Evolutionary conservation across 768 basidiomycete genomes (phyloP).

Genomic region (Pilatotrama ljubarskyi): DNA sequence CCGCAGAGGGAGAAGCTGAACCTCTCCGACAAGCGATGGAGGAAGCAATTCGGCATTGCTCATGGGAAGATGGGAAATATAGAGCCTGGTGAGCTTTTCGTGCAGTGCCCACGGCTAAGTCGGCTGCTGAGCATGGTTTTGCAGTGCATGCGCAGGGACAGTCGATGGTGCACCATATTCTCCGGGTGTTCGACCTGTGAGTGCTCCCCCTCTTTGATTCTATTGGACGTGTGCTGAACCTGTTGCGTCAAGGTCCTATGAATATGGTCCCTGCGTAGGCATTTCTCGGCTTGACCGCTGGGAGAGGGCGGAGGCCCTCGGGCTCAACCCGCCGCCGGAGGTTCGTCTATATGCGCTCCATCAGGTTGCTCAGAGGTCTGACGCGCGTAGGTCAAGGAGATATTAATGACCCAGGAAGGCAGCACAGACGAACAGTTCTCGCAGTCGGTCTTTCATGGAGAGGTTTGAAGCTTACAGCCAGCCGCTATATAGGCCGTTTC

Average conservation of each 20-base stretch:
- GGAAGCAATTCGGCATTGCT: conserved; percentile 48
- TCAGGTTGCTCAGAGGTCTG: neutral
- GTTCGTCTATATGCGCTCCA: conserved; percentile 40
- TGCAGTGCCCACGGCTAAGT: neutral
- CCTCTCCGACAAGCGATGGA: conserved; percentile 38
- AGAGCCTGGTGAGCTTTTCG: conserved; percentile 54
- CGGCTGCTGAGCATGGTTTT: neutral
- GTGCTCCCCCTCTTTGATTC: neutral
- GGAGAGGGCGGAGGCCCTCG: conserved; percentile 79
- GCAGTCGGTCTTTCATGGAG: conserved; percentile 56
- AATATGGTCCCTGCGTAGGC: conserved; percentile 80
- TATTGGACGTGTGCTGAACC: conserved; percentile 3
- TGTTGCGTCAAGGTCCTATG: conserved; percentile 54
- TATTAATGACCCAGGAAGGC: conserved; percentile 71
- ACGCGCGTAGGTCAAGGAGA: conserved; percentile 65
- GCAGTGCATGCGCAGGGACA: conserved; percentile 67
- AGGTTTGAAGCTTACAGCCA: conserved; percentile 8
- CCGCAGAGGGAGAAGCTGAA: conserved; percentile 11
- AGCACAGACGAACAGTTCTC: conserved; percentile 50
- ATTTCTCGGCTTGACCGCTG: conserved; percentile 84
- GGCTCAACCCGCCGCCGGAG: conserved; percentile 78
- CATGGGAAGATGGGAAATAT: conserved; percentile 55
- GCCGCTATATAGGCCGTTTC: too few species aligned
- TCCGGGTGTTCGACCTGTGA: conserved; percentile 79
- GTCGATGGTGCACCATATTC: conserved; percentile 66